A percentile compares a stretch with the other conserved stretches of the same genome.
These are phyloP conservation scores for Coniochaeta ligniaria DNA, from an alignment of 2,329 filamentous ascomycete genomes.

Conservation along the genomic window DNA sequence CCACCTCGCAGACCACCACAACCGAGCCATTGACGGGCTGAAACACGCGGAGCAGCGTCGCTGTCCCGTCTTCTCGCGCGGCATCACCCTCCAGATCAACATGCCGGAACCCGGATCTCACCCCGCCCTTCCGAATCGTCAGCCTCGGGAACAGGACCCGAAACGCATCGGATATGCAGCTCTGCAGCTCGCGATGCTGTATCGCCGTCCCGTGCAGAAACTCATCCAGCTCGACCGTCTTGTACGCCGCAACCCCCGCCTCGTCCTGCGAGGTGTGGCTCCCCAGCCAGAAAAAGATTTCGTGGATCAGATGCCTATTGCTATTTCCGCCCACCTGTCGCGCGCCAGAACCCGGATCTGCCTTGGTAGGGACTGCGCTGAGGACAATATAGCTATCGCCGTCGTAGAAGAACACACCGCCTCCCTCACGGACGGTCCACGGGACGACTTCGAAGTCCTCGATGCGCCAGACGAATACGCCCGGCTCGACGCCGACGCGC, in stretches of 20 bases:
- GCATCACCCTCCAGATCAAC: slow-evolving; percentile 40
- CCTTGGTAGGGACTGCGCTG: slow-evolving; percentile 41
- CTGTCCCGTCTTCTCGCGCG: slow-evolving; percentile 27
- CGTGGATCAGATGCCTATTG: slow-evolving; percentile 47
- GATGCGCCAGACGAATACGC: slow-evolving; percentile 58
- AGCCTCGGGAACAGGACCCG: slow-evolving; percentile 52
- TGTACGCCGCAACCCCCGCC: slow-evolving; percentile 62
- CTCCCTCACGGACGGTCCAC: slow-evolving; percentile 38
- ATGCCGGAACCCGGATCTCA: slow-evolving; percentile 55
- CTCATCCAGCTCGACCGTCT: slow-evolving; percentile 64
- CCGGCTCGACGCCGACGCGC: slow-evolving; percentile 41
- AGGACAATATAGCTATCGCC: slow-evolving; percentile 64
- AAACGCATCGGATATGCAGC: slow-evolving; percentile 52
- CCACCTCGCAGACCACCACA: slow-evolving; percentile 56
- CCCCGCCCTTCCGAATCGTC: slow-evolving; percentile 53
- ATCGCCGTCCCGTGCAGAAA: slow-evolving; percentile 54
- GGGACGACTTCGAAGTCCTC: slow-evolving; percentile 58
- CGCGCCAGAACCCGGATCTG: not conserved
- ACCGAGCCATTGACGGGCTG: slow-evolving; percentile 43
- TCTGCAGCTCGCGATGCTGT: slow-evolving; percentile 59
- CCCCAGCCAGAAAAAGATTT: slow-evolving; percentile 66
- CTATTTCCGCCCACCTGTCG: slow-evolving; percentile 30
- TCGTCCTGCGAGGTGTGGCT: slow-evolving; percentile 60
- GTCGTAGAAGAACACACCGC: slow-evolving; percentile 43
- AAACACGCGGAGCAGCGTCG: slow-evolving; percentile 55